Conservation (phyloP, 805 yeast species). For the Ogataea degrootiae region DNA sequence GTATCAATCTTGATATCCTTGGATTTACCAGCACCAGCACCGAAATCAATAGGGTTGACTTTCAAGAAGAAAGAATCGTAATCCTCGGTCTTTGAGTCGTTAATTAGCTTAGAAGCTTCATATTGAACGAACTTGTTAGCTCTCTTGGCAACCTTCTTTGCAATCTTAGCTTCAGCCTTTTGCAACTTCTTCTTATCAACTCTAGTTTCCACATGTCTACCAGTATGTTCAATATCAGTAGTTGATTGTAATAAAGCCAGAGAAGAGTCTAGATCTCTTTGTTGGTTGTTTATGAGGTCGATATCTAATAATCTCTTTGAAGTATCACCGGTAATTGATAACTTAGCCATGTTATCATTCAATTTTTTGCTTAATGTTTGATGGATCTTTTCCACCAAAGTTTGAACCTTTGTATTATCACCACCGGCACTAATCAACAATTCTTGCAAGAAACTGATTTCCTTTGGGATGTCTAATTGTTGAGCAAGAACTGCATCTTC, state of each 20-base stretch:
- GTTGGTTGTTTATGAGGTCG: slow-evolving; percentile 63
- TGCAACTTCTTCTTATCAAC: slow-evolving; percentile 96
- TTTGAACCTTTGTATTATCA: slow-evolving; percentile 45
- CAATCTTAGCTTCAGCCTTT: slow-evolving; percentile 95
- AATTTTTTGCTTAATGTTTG: slow-evolving; percentile 48
- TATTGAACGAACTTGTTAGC: slow-evolving; percentile 75
- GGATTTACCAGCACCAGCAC: slow-evolving; percentile 90
- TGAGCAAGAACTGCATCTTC: slow-evolving; percentile 80
- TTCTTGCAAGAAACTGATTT: slow-evolving; percentile 61
- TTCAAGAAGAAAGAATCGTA: slow-evolving; percentile 94
- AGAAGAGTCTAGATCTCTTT: slow-evolving; percentile 70
- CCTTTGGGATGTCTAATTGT: slow-evolving; percentile 60
- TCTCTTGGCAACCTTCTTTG: slow-evolving; percentile 92
- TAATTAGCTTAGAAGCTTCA: slow-evolving; percentile 88
- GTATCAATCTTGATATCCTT: slow-evolving; percentile 92
- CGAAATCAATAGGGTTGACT: slow-evolving; percentile 91
- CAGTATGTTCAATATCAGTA: slow-evolving; percentile 85
- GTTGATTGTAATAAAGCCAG: slow-evolving; percentile 74
- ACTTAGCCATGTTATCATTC: slow-evolving; percentile 63
- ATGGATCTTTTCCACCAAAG: slow-evolving; percentile 42
- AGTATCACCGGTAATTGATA: slow-evolving; percentile 79
- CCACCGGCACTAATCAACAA: slow-evolving; percentile 85
- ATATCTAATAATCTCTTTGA: slow-evolving; percentile 81
- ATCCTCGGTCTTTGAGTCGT: slow-evolving; percentile 60
- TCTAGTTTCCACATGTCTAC: slow-evolving; percentile 85